A percentile compares a stretch with the other conserved stretches of the same genome.
phyloP scores from a whole-genome alignment of 2,329 filamentous ascomycete species.

The Gremmenia infestans region DNA sequence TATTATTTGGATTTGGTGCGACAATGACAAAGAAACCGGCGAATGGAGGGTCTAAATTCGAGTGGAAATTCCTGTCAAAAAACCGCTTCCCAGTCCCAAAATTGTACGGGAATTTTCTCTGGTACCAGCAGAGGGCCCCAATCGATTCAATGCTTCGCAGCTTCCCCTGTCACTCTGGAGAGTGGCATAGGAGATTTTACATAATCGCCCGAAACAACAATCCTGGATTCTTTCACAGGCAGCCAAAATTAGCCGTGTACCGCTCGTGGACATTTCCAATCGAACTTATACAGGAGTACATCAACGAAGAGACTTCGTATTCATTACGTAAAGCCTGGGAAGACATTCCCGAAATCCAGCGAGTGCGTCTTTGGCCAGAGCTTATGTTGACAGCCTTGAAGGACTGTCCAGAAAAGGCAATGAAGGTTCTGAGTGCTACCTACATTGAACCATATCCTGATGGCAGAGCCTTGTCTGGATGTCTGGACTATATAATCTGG shows the following conservation, averaged over 20 bases:
- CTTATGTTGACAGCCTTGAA: constrained; percentile 18
- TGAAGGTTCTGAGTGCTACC: constrained; percentile 23
- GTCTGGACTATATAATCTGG: constrained; percentile 22
- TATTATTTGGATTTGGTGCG: too few species aligned
- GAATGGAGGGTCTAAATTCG: too few species aligned
- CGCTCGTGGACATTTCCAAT: neutral
- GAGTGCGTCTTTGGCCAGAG: constrained; percentile 15
- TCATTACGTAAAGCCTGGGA: constrained; percentile 8
- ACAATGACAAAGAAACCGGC: too few species aligned
- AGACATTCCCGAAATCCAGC: neutral
- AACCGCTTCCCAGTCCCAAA: too few species aligned
- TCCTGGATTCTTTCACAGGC: neutral
- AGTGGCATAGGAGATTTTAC: neutral
- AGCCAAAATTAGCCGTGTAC: neutral
- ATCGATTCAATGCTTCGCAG: neutral
- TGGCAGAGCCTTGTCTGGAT: constrained; percentile 15
- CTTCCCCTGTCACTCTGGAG: neutral
- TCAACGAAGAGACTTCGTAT: neutral
- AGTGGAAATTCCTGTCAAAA: too few species aligned
- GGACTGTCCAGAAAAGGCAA: constrained; percentile 13
- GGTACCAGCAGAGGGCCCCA: neutral
- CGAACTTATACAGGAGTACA: neutral
- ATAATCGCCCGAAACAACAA: neutral
- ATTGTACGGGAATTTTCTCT: neutral
- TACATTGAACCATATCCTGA: constrained; percentile 20